Percentiles rank a stretch among this genome's conserved stretches.
These are phyloP conservation scores for Desmodesmus armatus DNA, from an alignment of 139 green algal genomes.

Conservation along the genomic window DNA sequence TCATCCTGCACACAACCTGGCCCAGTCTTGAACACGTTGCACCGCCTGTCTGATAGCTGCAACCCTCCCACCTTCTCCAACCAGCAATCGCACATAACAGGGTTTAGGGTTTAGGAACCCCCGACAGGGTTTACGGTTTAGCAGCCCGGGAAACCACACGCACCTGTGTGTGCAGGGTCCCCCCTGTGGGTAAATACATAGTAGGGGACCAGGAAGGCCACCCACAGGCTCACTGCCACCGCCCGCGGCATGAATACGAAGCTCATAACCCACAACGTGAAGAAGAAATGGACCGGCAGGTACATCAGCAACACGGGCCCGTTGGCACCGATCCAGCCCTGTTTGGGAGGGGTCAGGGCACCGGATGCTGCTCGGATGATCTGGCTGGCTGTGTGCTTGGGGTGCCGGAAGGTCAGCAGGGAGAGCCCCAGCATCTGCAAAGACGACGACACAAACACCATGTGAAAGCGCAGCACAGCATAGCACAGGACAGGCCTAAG, in stretches of 20 bases:
- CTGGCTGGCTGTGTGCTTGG: neutral
- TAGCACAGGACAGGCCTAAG: too few species aligned
- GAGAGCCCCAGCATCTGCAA: slow-evolving; percentile 60
- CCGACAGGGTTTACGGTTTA: too few species aligned
- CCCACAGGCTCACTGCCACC: slow-evolving; percentile 33
- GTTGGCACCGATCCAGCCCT: slow-evolving; percentile 44
- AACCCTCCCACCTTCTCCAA: too few species aligned
- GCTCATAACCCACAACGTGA: slow-evolving; percentile 47
- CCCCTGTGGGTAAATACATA: slow-evolving; percentile 68
- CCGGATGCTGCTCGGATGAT: slow-evolving; percentile 5
- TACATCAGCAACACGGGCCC: slow-evolving; percentile 71
- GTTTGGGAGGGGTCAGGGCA: neutral
- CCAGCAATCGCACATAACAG: too few species aligned
- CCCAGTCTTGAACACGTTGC: too few species aligned
- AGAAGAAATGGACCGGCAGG: slow-evolving; percentile 59
- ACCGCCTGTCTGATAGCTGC: too few species aligned
- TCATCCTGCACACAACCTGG: too few species aligned
- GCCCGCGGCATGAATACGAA: slow-evolving; percentile 59
- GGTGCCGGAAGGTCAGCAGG: slow-evolving; percentile 59
- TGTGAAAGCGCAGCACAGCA: too few species aligned
- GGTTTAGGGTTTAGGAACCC: too few species aligned
- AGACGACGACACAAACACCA: neutral
- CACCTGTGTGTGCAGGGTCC: slow-evolving; percentile 79
- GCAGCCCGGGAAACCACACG: too few species aligned
- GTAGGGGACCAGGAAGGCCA: slow-evolving; percentile 67